A percentile compares a stretch with the other conserved stretches of the same genome.
These are phyloP conservation scores for Linderniella brevidens DNA, from an alignment of 257 asterid species.

Conservation along the genomic window DNA sequence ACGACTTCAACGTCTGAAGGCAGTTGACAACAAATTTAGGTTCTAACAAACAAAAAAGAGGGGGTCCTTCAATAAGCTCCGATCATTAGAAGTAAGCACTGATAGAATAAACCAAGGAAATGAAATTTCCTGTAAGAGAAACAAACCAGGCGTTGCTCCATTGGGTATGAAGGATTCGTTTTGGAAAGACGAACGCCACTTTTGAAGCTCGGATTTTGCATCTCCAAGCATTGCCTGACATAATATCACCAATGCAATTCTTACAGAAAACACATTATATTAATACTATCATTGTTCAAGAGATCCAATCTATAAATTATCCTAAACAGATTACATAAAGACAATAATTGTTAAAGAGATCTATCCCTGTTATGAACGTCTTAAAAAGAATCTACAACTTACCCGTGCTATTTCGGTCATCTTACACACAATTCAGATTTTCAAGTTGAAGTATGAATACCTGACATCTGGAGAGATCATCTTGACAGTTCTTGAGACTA, in stretches of 20 bases:
- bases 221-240: conserved; percentile 64
- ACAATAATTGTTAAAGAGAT: too few species aligned
- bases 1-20: conserved; percentile 67
- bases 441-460: not conserved
- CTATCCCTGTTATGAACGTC: too few species aligned
- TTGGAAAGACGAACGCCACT: conserved; percentile 86
- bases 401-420: too few species aligned
- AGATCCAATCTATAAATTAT: too few species aligned
- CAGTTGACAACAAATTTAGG: conserved; percentile 48
- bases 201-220: conserved; percentile 72
- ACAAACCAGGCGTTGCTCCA: conserved; percentile 72
- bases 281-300: too few species aligned
- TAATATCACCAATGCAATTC: too few species aligned
- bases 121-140: conserved; percentile 5
- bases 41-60: conserved; percentile 21
- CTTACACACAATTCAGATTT: too few species aligned
- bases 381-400: too few species aligned
- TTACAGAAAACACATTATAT: too few species aligned
- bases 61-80: not conserved
- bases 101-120: conserved; percentile 1
- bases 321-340: too few species aligned
- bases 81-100: conserved; percentile 1
- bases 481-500: conserved; percentile 5
- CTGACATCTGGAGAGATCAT: conserved; percentile 7
- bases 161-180: conserved; percentile 53